These are phyloP conservation scores for Ilyonectria mors-panacis DNA, from an alignment of 2,329 filamentous ascomycete species.

Conservation along the genomic window DNA sequence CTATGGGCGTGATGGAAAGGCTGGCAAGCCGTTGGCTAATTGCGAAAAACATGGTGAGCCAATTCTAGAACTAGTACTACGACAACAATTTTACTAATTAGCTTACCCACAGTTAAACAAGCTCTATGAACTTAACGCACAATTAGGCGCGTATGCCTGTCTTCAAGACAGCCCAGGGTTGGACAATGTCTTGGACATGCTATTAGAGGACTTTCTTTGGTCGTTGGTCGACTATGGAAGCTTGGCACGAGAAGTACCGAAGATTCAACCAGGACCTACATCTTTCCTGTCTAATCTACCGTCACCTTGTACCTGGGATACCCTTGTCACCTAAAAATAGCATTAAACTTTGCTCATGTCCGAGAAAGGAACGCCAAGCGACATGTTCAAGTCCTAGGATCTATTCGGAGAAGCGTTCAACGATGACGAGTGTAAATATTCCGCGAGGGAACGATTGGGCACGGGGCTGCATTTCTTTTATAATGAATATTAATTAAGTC, in stretches of 20 bases:
- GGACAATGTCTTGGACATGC: constrained; percentile 19
- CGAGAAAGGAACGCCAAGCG: too few relatives aligned
- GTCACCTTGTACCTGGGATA: constrained; percentile 23
- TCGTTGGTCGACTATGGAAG: constrained; percentile 31
- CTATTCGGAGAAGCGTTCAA: too few relatives aligned
- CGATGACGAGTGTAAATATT: too few relatives aligned
- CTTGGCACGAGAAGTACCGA: constrained; percentile 23
- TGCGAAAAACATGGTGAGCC: constrained; percentile 27
- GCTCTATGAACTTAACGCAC: constrained; percentile 10
- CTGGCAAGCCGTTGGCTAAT: constrained; percentile 30
- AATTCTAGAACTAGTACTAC: background rate
- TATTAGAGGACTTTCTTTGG: constrained; percentile 28
- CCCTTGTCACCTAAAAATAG: background rate
- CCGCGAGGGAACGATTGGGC: too few relatives aligned
- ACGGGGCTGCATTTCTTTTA: too few relatives aligned
- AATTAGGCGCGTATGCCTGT: background rate
- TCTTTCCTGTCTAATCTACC: constrained; percentile 28
- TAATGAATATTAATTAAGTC: too few relatives aligned
- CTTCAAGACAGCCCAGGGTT: constrained; percentile 27
- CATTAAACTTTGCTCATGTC: background rate
- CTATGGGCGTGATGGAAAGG: constrained; percentile 9
- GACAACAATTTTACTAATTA: background rate
- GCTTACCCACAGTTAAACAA: constrained; percentile 5
- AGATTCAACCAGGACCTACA: background rate
- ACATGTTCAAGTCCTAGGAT: too few relatives aligned